Conservation (phyloP, 306 rosid genomes). For the Pyrus betulifolia region DNA sequence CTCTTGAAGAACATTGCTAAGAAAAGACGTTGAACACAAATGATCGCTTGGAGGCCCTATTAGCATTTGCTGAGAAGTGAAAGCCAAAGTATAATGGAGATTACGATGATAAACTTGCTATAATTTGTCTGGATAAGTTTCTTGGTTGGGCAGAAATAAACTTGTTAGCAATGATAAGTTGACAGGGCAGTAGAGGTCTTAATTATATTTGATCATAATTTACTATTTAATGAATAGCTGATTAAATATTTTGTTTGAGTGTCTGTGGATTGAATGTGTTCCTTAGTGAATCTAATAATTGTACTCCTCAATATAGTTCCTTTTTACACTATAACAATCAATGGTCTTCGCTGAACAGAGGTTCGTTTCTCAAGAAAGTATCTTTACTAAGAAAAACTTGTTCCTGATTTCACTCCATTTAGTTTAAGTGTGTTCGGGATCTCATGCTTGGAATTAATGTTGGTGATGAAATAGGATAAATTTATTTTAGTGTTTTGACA, state of each 20-base stretch:
- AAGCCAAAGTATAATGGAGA: slow-evolving; percentile 69
- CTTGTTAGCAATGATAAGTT: neutral
- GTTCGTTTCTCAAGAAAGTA: neutral
- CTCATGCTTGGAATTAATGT: neutral
- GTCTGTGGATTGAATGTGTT: neutral
- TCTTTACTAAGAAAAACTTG: neutral
- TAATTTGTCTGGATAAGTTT: neutral
- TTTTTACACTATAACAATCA: neutral
- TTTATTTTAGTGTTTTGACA: no score
- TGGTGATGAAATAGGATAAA: no score
- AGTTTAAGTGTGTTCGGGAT: neutral
- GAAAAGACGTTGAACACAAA: slow-evolving; percentile 52
- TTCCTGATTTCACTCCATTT: neutral
- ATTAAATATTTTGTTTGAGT: neutral
- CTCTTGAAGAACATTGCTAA: slow-evolving; percentile 74
- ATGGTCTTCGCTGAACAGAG: neutral
- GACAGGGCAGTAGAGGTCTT: neutral
- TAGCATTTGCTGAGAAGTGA: slow-evolving; percentile 89
- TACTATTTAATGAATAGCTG: neutral
- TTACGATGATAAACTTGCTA: slow-evolving; percentile 17
- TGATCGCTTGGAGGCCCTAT: slow-evolving; percentile 84
- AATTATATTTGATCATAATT: neutral
- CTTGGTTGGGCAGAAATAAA: neutral
- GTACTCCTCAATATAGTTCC: neutral
- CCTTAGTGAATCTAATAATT: neutral